Conservation (phyloP, 495 filamentous ascomycete species). For the Penicillium silybi region DNA sequence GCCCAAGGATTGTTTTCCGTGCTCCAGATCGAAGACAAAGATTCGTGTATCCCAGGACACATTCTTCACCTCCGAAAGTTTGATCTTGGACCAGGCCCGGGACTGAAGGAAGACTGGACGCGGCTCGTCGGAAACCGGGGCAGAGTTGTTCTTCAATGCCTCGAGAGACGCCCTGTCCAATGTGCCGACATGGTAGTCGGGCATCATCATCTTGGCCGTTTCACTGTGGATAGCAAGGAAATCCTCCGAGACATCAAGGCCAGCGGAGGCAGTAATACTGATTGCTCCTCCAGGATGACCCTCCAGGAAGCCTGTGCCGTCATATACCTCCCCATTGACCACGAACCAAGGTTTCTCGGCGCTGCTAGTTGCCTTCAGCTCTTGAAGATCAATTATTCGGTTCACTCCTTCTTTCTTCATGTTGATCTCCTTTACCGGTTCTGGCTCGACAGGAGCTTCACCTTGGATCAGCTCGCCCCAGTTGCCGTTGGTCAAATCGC, state of each 20-base stretch:
- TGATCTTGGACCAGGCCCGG: conserved; percentile 65
- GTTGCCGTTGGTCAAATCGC: conserved; percentile 73
- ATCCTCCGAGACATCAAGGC: conserved; percentile 84
- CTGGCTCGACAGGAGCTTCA: conserved; percentile 45
- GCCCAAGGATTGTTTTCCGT: conserved; percentile 66
- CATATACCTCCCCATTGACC: conserved; percentile 87
- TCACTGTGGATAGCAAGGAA: conserved; percentile 94
- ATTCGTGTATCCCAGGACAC: conserved; percentile 81
- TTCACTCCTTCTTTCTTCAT: conserved; percentile 74
- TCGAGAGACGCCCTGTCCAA: conserved; percentile 56
- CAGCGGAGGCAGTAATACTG: conserved; percentile 82
- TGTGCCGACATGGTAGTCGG: conserved; percentile 79
- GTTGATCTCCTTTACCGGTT: conserved; percentile 61
- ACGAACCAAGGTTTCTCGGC: conserved; percentile 83
- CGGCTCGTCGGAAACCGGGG: conserved; percentile 30
- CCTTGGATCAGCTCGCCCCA: conserved; percentile 76
- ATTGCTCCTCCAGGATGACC: conserved; percentile 87
- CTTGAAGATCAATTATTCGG: conserved; percentile 62
- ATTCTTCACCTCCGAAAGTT: conserved; percentile 58
- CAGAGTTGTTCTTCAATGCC: conserved; percentile 38
- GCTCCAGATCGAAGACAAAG: conserved; percentile 77
- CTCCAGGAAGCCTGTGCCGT: conserved; percentile 78
- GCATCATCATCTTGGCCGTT: conserved; percentile 92
- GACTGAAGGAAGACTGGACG: conserved; percentile 66
- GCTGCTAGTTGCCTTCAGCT: conserved; percentile 66